Base-by-base conservation (phyloP, 805 yeast species). In the Cyberlindnera suaveolens region DNA sequence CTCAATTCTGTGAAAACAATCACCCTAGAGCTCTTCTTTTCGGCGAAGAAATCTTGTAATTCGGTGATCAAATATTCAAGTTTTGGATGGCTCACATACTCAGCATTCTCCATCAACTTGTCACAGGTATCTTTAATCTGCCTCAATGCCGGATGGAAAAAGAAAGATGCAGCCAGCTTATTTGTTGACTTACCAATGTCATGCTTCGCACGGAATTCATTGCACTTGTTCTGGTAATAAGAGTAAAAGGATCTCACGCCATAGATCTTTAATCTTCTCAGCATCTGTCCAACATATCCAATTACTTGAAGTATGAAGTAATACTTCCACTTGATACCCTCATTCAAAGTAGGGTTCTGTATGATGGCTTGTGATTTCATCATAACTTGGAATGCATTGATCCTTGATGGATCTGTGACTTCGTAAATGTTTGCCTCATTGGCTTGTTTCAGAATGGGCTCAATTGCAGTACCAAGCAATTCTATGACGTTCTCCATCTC, bases 1-100 rank as follows among this genome's bases (percentile, higher is more conserved):
- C 99, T 74, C 46, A 78, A 75, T 58, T 90, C 96, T 0, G 96
- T 85, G 61, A 93, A 93, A 0, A 93, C 73, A 35, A 93, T 95
- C 3, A 83, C 93, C 50, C 86, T 75, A 1, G 95, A 84, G 41
- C 79, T 74, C 2, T 60, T 52, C 11, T 64, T 65, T 3, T 62
- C 51, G 3, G 61, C 55, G 47, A 82, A 80, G 54, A 87, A 90
- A 2, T 62, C 64, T 3, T 62, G 57, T 36, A 90, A 59, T 51
- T 83, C 85, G 9, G 74, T 72, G 17, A 78, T 65, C 38, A 85
- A 55, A 36, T 73, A 68, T 40, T 75, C 78, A 26, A 88, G 62
- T 55, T 93, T 93, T 1, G 86, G 84, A 65, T 91, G 97, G 4
- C 91, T 73, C 0, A 74, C 49, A 42, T 65, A 71, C 0, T 43